Percentiles rank a stretch among this genome's conserved stretches.
These are phyloP conservation scores for Nemophila menziesii DNA, from an alignment of 257 asterid genomes.

Conservation along the genomic window DNA sequence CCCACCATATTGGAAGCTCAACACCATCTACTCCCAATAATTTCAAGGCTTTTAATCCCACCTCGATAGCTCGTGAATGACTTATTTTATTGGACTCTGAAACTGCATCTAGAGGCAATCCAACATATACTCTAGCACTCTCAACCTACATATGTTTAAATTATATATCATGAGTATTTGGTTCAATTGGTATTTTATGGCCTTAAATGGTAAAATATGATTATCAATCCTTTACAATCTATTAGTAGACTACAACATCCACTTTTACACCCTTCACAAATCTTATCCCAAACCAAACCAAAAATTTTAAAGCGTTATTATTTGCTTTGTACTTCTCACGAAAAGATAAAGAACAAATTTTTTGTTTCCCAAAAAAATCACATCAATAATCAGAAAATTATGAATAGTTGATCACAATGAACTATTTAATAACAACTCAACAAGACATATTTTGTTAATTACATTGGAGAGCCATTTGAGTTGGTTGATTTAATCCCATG, in stretches of 20 bases:
- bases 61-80: conserved; percentile 64
- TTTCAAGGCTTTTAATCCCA: conserved; percentile 75
- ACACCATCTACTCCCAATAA: conserved; percentile 77
- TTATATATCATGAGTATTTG: neutral
- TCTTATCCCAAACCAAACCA: too few species aligned
- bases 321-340: neutral
- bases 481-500: too few species aligned
- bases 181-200: neutral
- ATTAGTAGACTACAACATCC: too few species aligned
- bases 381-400: too few species aligned
- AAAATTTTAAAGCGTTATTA: neutral
- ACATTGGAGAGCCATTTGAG: too few species aligned
- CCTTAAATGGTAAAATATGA: neutral
- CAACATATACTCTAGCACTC: conserved; percentile 47
- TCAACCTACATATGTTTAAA: conserved; percentile 30
- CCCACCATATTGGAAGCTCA: conserved; percentile 97
- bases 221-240: neutral
- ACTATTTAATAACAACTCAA: too few species aligned
- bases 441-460: too few species aligned
- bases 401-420: too few species aligned
- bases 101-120: conserved; percentile 71
- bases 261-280: neutral
- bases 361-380: too few species aligned
- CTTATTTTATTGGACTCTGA: conserved; percentile 39
- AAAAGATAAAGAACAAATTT: neutral